Evolutionary conservation across 225 moss, liverwort and hornwort species (phyloP), one percentile per base, ranked within the genome.

Genomic region (Sphagnum tenellum): DNA sequence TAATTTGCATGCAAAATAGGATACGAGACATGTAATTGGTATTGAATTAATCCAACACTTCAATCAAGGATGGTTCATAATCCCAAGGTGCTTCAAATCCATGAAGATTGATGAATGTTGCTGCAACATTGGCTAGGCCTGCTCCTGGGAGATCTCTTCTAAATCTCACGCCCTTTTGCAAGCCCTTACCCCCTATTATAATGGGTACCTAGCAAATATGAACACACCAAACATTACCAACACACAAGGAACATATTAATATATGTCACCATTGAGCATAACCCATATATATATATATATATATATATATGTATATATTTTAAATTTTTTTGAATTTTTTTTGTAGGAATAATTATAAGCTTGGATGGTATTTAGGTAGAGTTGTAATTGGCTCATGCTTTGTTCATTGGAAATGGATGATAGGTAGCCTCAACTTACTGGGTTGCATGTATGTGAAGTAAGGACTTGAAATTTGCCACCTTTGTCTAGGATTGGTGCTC

Each of bases 31-130:
- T 29, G 29, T 29, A 29, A 29, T 29, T 29, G 29, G 29, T 29
- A 29, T 29, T 29, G 29, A 29, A 29, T 29, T 29, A 29, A 29
- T 29, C 29, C 29, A 29, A 29, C 29, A 79, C 50, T 49, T 86
- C 86, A 66, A 86, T 71, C 69, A 86, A 69, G 45, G 86, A 72
- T 55, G 86, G 86, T 65, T 86, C 86, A 58, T 82, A 86, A 65
- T 82, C 77, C 29, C 62, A 56, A 29, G 86, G 79, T 50, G 79
- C 79, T 50, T 80, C 76, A 5, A 80, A 76, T 64, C 86, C 86
- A 49, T 77, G 81, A 63, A 86, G 82, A 56, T 86, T 86, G 49
- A 86, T 82, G 63, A 82, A 74, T 59, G 86, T 86, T 46, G 86
- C 76, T 0, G 86, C 82, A 11, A 86, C 86, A 51, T 86, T 86